These are phyloP conservation scores for Salix viminalis DNA, from an alignment of 345 rosid genomes.

Conservation along the genomic window DNA sequence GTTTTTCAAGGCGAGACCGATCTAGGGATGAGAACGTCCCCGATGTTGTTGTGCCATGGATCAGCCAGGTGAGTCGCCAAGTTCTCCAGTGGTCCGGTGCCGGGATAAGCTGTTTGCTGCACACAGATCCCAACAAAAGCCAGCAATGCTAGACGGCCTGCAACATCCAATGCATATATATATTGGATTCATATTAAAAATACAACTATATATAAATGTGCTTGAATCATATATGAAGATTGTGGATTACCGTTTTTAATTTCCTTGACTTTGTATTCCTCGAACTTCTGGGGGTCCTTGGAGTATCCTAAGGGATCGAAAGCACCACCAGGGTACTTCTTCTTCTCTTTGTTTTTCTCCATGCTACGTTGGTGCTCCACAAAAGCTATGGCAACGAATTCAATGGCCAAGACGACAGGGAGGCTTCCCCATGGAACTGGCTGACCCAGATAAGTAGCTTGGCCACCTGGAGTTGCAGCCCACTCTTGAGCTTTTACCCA, in stretches of 20 bases:
- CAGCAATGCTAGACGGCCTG: constrained; percentile 85
- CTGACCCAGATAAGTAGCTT: constrained; percentile 89
- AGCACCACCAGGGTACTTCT: constrained; percentile 97
- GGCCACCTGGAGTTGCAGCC: constrained; percentile 96
- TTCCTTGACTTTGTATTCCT: constrained; percentile 90
- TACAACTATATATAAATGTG: no score
- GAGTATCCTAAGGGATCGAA: constrained; percentile 96
- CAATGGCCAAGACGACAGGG: constrained; percentile 76
- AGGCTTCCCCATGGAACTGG: constrained; percentile 98
- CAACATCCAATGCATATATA: not conserved
- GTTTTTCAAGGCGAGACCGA: constrained; percentile 27
- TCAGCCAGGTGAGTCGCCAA: constrained; percentile 93
- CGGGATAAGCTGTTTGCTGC: constrained; percentile 94
- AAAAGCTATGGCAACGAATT: constrained; percentile 78
- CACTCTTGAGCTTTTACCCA: constrained; percentile 99
- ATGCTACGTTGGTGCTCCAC: constrained; percentile 98
- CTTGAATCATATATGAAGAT: not conserved
- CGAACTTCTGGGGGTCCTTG: constrained; percentile 86
- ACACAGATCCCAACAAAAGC: constrained; percentile 94
- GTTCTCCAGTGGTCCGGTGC: constrained; percentile 98
- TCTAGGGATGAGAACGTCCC: constrained; percentile 62
- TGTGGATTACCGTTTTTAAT: constrained; percentile 65
- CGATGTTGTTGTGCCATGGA: constrained; percentile 98
- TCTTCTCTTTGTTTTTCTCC: constrained; percentile 95
- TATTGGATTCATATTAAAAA: not conserved